These are phyloP conservation scores for Acacia concinna DNA, from an alignment of 331 rosid species.

Conservation along the genomic window DNA sequence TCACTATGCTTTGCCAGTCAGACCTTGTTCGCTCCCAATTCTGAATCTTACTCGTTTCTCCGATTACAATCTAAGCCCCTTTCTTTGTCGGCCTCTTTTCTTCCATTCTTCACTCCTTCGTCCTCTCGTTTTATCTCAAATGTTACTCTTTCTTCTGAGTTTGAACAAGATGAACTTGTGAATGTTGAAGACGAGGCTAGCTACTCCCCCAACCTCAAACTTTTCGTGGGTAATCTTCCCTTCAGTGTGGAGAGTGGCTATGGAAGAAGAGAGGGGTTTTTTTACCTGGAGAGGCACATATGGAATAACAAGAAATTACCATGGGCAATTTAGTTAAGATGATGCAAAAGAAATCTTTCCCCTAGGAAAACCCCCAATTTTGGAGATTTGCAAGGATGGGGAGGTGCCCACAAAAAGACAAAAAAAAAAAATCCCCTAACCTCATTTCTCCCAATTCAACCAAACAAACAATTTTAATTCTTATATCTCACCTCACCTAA, in stretches of 20 bases:
- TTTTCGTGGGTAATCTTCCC: conserved; percentile 91
- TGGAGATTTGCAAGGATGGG: no score
- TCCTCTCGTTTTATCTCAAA: conserved; percentile 47
- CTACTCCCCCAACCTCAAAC: conserved; percentile 59
- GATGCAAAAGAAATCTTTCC: no score
- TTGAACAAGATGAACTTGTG: conserved; percentile 63
- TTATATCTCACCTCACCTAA: no score
- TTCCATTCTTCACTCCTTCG: conserved; percentile 26
- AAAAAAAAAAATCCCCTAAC: no score
- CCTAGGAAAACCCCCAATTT: no score
- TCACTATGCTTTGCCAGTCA: conserved; percentile 44
- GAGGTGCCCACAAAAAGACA: no score
- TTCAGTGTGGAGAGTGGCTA: conserved; percentile 76
- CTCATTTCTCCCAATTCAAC: no score
- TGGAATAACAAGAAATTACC: no score
- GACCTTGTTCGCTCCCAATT: conserved; percentile 26
- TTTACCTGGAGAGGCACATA: no score
- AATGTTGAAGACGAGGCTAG: conserved; percentile 32
- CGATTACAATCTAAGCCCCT: conserved; percentile 38
- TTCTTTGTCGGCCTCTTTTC: conserved; percentile 50
- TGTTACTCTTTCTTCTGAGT: conserved; percentile 65
- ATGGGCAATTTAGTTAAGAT: no score
- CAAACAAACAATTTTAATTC: no score
- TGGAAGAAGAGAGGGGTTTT: no score
- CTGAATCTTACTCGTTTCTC: conserved; percentile 28